Evolutionary conservation across 1,284 basidiomycete species (phyloP).

Genomic region (Hymenochaete sp.): DNA sequence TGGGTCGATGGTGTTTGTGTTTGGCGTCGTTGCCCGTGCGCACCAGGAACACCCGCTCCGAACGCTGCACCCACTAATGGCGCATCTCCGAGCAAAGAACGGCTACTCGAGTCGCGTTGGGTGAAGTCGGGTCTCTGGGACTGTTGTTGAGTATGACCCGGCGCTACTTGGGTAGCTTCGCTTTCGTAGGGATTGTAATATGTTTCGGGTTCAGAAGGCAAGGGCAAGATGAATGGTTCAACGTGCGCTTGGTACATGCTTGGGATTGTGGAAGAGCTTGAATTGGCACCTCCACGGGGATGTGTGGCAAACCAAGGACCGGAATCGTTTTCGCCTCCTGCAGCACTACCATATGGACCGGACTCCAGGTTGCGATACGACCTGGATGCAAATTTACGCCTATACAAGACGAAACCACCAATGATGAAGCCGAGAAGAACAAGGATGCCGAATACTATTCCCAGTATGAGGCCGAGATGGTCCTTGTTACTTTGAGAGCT

Average conservation of each 20-base stretch:
- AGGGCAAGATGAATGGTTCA: conserved; percentile 16
- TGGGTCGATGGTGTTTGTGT: too few relatives aligned
- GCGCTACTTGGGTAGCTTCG: neutral
- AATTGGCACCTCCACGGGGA: conserved; percentile 6
- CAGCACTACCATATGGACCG: neutral
- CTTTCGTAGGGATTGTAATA: too few relatives aligned
- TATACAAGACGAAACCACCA: conserved; percentile 9
- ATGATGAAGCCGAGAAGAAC: neutral
- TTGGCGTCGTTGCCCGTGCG: conserved; percentile 8
- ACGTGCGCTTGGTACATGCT: conserved; percentile 17
- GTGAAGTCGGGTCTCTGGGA: conserved; percentile 3
- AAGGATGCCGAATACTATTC: conserved; percentile 10
- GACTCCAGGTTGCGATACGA: conserved; percentile 9
- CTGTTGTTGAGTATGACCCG: neutral
- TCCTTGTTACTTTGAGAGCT: neutral
- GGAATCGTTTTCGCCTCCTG: neutral
- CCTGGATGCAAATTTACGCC: neutral
- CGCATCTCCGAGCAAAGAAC: conserved; percentile 1
- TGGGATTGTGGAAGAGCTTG: conserved; percentile 9
- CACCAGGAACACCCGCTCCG: neutral
- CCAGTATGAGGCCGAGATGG: conserved; percentile 8
- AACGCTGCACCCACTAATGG: conserved; percentile 5
- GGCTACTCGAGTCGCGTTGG: conserved; percentile 8
- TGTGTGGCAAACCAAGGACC: conserved; percentile 1
- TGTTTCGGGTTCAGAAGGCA: neutral